These are phyloP conservation scores for Porcisia hertigi DNA, from an alignment of 208 protist genomes.

Conservation along the genomic window DNA sequence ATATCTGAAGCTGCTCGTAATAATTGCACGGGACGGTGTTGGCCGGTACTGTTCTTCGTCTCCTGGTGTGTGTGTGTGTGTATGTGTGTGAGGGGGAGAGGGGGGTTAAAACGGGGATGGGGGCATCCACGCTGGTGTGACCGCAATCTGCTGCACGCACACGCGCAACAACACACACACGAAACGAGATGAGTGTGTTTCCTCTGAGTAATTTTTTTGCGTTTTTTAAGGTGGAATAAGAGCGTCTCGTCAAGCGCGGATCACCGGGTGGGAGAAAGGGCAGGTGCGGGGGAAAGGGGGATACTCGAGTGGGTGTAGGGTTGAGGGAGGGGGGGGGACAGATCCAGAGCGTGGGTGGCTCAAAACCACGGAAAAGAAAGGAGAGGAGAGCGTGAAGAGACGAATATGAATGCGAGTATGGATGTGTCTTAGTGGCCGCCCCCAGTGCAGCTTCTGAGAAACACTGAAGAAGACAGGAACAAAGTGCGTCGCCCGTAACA, in stretches of 20 bases:
- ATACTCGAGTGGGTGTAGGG: too few species aligned
- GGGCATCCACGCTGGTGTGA: background rate
- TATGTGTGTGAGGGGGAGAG: too few species aligned
- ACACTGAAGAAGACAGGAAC: background rate
- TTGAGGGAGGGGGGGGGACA: background rate
- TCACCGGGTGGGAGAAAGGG: background rate
- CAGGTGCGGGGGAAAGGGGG: too few species aligned
- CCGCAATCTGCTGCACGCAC: background rate
- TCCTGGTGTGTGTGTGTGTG: background rate
- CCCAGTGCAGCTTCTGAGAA: background rate
- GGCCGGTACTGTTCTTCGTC: background rate
- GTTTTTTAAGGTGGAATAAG: too few species aligned
- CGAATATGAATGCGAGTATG: constrained; percentile 1
- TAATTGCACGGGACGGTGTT: background rate
- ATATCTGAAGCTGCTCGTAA: background rate
- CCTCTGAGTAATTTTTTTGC: background rate
- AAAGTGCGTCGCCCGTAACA: background rate
- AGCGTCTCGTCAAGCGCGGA: background rate
- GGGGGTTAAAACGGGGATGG: too few species aligned
- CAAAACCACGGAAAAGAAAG: background rate
- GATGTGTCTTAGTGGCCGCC: background rate
- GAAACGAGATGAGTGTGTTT: background rate
- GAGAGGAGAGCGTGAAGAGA: background rate
- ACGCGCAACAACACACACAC: background rate
- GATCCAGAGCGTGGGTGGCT: background rate